Evolutionary conservation across 2,329 filamentous ascomycete genomes (phyloP), one percentile per base, ranked within the genome.

Genomic region (Colletotrichum sojae): DNA sequence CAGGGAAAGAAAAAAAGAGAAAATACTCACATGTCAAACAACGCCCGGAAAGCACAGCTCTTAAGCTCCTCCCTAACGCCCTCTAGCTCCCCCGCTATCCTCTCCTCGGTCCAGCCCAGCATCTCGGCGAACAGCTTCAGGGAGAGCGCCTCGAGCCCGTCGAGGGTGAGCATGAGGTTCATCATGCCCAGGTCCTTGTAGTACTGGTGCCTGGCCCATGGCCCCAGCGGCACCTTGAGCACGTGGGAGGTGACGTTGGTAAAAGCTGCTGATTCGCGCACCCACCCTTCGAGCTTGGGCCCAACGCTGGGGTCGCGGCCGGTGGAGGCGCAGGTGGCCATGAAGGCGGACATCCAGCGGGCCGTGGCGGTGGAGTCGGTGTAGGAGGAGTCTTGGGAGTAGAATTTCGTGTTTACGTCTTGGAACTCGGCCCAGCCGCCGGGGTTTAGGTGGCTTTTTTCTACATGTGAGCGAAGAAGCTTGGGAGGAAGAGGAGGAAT

Each of bases 121-220:
- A 76, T 73, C 39, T 75, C 73, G 6, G 76, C 78, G 48, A 78
- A 78, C 18, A 78, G 56, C 15, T 70, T 71, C 48, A 77, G 57
- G 16, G 71, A 74, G 31, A 77, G 71, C 4, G 63, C 75, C 39
- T 76, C 74, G 6, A 75, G 43, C 1, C 74, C 73, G n/a, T 73
- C 72, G 2, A 72, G 54, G 20, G 69, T 62, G 62, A 71, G 67
- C 2, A 58, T 58, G 12, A 72, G 60, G 43, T 69, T 72, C 27
- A 68, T 68, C 58, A 70, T 51, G 0, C 80, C 80, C 5, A 81
- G 73, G 25, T 81, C 76, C 56, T 78, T 74, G 48, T 73, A 71
- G 5, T 58, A 64, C 1, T 71, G 68, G 48, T 79, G 77, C 61
- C 78, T 79, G 2, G 81, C 72, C 81, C 82, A 84, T 1, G 76